Percentiles rank a stretch among this genome's conserved stretches.
phyloP scores from a whole-genome alignment of 2,329 filamentous ascomycete genomes.

The Nigrospora sphaerica region DNA sequence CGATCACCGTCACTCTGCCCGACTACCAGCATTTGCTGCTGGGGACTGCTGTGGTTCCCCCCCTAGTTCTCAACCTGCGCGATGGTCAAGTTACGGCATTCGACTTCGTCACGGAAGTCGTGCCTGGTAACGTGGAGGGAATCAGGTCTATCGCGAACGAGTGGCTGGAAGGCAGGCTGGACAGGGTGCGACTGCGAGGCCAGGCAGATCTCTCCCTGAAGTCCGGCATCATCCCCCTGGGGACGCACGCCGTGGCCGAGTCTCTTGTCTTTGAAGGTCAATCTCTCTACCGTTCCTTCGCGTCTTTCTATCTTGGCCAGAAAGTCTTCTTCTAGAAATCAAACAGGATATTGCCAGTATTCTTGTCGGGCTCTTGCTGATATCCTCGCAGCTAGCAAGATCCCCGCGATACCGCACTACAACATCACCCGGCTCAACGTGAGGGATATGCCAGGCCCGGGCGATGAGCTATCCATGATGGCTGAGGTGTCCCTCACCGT shows the following conservation, averaged over 20 bases:
- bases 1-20: slow-evolving; percentile 71
- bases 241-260: slow-evolving; percentile 68
- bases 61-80: slow-evolving; percentile 66
- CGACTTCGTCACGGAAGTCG: slow-evolving; percentile 71
- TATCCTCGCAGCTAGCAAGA: slow-evolving; percentile 50
- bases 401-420: slow-evolving; percentile 74
- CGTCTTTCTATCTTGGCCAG: slow-evolving; percentile 54
- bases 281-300: slow-evolving; percentile 59
- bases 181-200: slow-evolving; percentile 63
- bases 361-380: slow-evolving; percentile 23
- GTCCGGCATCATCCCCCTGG: slow-evolving; percentile 73
- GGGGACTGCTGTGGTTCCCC: slow-evolving; percentile 70
- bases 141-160: slow-evolving; percentile 78
- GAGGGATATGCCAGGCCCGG: slow-evolving; percentile 55
- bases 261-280: slow-evolving; percentile 77
- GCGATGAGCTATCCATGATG: slow-evolving; percentile 59
- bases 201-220: slow-evolving; percentile 67
- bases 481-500: slow-evolving; percentile 70
- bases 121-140: slow-evolving; percentile 68
- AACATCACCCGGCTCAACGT: slow-evolving; percentile 77
- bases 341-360: slow-evolving; percentile 7
- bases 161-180: slow-evolving; percentile 75
- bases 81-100: slow-evolving; percentile 72
- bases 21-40: slow-evolving; percentile 73
- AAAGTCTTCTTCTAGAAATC: slow-evolving; percentile 36